These are phyloP conservation scores for Salvia miltiorrhiza DNA, from an alignment of 257 asterid species.

Conservation along the genomic window DNA sequence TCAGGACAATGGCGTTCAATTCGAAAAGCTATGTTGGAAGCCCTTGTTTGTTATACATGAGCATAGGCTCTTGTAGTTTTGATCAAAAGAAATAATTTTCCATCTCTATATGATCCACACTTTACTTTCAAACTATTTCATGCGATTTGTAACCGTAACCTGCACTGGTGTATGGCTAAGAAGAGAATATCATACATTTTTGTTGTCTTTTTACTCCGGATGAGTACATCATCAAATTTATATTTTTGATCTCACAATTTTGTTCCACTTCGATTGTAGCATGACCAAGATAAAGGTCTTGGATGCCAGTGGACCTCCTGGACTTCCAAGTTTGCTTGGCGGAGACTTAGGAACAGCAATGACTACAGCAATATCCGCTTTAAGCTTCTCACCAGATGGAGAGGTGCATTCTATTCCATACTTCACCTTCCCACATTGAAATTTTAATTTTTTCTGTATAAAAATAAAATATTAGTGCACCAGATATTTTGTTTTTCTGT, in stretches of 20 bases:
- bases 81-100: background rate
- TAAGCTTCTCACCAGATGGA: slow-evolving; percentile 96
- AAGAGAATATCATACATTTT: slow-evolving; percentile 7
- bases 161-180: background rate
- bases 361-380: slow-evolving; percentile 79
- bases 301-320: slow-evolving; percentile 98
- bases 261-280: slow-evolving; percentile 43
- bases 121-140: slow-evolving; percentile 1
- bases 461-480: background rate
- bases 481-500: background rate
- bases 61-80: background rate
- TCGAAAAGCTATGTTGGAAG: slow-evolving; percentile 4
- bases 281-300: slow-evolving; percentile 83
- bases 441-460: slow-evolving; percentile 9
- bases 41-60: background rate
- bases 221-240: slow-evolving; percentile 17
- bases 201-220: background rate
- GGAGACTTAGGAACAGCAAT: slow-evolving; percentile 54
- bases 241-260: slow-evolving; percentile 18
- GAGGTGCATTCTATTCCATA: slow-evolving; percentile 55
- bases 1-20: background rate
- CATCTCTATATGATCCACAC: background rate
- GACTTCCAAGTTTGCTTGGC: slow-evolving; percentile 82
- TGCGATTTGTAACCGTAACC: slow-evolving; percentile 12
- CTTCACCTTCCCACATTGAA: slow-evolving; percentile 5